These are phyloP conservation scores for Russula dissimulans DNA, from an alignment of 768 basidiomycete genomes.

Conservation along the genomic window DNA sequence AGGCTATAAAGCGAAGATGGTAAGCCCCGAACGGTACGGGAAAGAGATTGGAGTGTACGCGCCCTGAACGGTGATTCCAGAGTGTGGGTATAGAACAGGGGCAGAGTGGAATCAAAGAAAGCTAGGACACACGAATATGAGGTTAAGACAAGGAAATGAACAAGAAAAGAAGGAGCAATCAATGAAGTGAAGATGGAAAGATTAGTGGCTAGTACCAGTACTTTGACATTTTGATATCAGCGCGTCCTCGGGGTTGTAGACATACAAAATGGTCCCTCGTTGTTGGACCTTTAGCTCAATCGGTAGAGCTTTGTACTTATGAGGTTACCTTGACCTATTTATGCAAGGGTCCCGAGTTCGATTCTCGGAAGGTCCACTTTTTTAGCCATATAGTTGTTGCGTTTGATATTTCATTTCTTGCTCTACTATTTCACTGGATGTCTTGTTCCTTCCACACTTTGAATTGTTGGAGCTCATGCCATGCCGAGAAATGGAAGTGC, in stretches of 20 bases:
- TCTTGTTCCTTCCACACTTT: too few species aligned
- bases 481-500: too few species aligned
- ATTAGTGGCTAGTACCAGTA: background rate
- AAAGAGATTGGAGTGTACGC: background rate
- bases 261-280: background rate
- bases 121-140: background rate
- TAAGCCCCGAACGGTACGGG: background rate
- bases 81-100: background rate
- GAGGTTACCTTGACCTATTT: conserved; percentile 35
- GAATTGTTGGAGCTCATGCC: too few species aligned
- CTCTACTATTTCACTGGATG: too few species aligned
- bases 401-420: too few species aligned
- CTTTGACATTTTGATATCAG: background rate
- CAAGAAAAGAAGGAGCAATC: background rate
- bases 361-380: conserved; percentile 53
- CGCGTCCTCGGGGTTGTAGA: background rate
- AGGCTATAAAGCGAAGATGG: background rate
- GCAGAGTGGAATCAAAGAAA: background rate
- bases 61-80: background rate
- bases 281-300: conserved; percentile 48
- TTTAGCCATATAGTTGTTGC: conserved; percentile 16
- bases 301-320: conserved; percentile 58
- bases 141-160: background rate
- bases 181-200: background rate
- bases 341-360: conserved; percentile 59